Evolutionary conservation across 2,329 filamentous ascomycete genomes (phyloP), one percentile per base, ranked within the genome.

Genomic region (Hirsutella minnesotensis): DNA sequence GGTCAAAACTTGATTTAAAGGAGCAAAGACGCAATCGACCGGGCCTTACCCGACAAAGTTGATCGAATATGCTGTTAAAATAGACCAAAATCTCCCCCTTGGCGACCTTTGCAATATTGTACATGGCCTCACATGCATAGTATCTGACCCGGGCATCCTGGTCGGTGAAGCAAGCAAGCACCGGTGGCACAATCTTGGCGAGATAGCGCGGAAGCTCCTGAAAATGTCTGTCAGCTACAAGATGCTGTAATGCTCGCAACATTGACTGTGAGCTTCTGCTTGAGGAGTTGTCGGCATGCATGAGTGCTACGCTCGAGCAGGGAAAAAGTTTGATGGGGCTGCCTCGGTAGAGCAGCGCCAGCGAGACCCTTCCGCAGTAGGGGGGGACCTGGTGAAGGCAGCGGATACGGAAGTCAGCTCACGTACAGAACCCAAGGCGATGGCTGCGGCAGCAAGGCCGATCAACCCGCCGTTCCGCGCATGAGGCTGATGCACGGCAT

Each of bases 51-150:
- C 95, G 96, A 69, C 89, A 95, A 43, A 98, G 70, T 19, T 92
- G 88, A 67, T 98, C 92, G 58, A 98, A 98, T 49, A 98, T 92
- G 56, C 94, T 85, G 65, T 98, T 98, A 65, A 98, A 98, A 69
- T 95, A 98, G 34, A 94, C 77, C 50, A 98, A 66, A 18, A 98
- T 92, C 64, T 98, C 92, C 31, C 94, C 92, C 65, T 98, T 98
- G 47, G 90, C 92, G 39, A 98, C 92, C 67, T 98, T 98, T 57
- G 92, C 89, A 58, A 98, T 98, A 64, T 98, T 98, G 68, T 98
- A 98, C 92, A 98, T 98, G 63, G 89, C 94, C 69, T 98, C 92
- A 66, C 92, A 98, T 20, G 92, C 92, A 66, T 98, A 98, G 63
- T 98, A 98, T 50, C 92, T 79, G 27, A 96, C 92, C 45, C 92